A percentile compares a stretch with the other conserved stretches of the same genome.
phyloP scores from a whole-genome alignment of 2,329 filamentous ascomycete species.

The Aureobasidium sp. region DNA sequence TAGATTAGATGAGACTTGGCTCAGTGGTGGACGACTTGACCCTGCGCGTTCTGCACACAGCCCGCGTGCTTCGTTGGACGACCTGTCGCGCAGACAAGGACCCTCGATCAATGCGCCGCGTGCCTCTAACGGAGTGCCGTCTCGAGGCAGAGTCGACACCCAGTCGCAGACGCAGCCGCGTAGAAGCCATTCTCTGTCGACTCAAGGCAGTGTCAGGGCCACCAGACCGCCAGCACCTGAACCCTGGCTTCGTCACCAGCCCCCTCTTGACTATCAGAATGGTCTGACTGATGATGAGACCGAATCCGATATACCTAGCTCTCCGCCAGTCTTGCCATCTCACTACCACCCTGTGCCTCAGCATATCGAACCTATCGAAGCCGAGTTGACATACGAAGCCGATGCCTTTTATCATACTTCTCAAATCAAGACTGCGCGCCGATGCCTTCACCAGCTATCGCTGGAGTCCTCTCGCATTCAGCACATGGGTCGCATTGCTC shows the following conservation, averaged over 20 bases:
- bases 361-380: not conserved
- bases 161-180: not conserved
- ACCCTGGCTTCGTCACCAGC: not conserved
- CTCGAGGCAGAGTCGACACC: not conserved
- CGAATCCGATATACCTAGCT: not conserved
- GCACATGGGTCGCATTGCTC: constrained; percentile 33
- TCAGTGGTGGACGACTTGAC: constrained; percentile 21
- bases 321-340: not conserved
- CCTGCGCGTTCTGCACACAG: not conserved
- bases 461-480: constrained; percentile 30
- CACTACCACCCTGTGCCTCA: not conserved
- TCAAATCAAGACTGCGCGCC: constrained; percentile 22
- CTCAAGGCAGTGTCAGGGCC: constrained; percentile 28
- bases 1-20: constrained; percentile 42
- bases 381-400: not conserved
- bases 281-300: not conserved
- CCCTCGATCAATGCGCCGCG: not conserved
- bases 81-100: constrained; percentile 1
- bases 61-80: not conserved
- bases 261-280: not conserved
- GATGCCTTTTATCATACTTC: constrained; percentile 8
- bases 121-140: not conserved
- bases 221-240: not conserved
- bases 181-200: constrained; percentile 24
- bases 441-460: constrained; percentile 36